Evolutionary conservation across 352 stramenopile species (phyloP), one percentile per base, ranked within the genome.

Genomic region (Globisporangium viniferum): DNA sequence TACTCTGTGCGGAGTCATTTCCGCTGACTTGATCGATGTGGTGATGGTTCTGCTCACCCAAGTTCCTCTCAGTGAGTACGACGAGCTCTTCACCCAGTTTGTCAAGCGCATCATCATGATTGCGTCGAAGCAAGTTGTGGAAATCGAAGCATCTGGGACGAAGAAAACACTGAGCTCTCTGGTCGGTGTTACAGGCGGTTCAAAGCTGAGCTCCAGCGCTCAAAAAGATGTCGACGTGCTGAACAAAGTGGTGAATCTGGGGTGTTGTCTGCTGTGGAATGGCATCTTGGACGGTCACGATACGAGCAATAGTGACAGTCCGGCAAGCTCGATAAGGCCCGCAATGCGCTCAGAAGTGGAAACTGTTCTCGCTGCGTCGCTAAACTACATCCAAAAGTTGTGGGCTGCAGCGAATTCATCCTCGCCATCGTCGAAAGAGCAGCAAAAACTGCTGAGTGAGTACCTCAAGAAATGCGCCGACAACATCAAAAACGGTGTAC

Each of bases 221-320:
- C 75, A 89, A 63, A 91, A 90, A 69, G 85, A 93, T 57, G 67
- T 84, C 2, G 85, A 95, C 31, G 71, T 91, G 2, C 76, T 89
- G 15, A 89, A 79, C 64, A 95, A 95, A 59, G 74, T 95, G 27
- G 82, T 92, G 33, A 80, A 61, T 10, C 65, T 95, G 48, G 87
- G 85, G 24, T 86, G 88, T 18, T 93, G 80, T n/a, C 63, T 95
- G 20, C 81, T 93, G 56, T 94, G 87, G 87, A 93, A 90, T 72
- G 84, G 75, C 9, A 81, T 90, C 29, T 69, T 87, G 63, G 66
- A 72, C 20, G 66, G 59, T 7, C 63, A 62, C 59, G 83, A 73
- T 71, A 59, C 29, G 68, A 86, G 64, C 46, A 69, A 12, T 59
- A 22, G 36, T 59, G 44, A 58, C 44, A 51, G 44, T 33, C n/a